Base-by-base conservation (phyloP, 331 rosid species). In the Acacia pycnantha region DNA sequence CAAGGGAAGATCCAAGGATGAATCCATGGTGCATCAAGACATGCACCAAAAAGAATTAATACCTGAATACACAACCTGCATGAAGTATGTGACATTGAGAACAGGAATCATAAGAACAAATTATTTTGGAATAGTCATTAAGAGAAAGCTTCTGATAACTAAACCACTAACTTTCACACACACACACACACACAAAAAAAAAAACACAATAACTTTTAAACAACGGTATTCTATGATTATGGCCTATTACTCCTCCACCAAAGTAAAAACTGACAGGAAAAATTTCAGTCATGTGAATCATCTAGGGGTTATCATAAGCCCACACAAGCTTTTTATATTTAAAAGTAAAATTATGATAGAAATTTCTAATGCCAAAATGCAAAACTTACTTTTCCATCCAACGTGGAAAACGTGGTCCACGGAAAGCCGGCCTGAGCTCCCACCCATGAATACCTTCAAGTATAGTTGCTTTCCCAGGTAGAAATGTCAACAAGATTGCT, bases 361-460 rank as follows among this genome's bases (percentile, higher is more conserved):
- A 61, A 74, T 59, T 73, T 50, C 8, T 27, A 72, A 72, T 44
- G 43, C 26, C 43, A 47, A 16, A 1, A 8, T 8, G 15, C 24
- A 73, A 74, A 73, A 82, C 90, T 79, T 88, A 95, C 98, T 92
- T 87, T 77, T 93, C 97, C 98, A 95, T 95, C 98, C 98, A 95
- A 26, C 94, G 97, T 7, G 98, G 98, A 78, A 95, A 86, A 11
- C 93, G 89, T 50, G 98, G 98, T 67, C 96, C 98, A 12, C 97
- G 93, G 73, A 95, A 91, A 65, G 97, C 87, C 19, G 98, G 98
- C 77, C 90, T 87, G 54, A 93, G 98, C 92, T 95, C 98, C 98
- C 98, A 95, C 79, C 97, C 98, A 74, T 95, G 94, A 82, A 92
- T 86, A 40, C 98, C 98, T 93, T 93, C 98, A 58, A 95, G 98